These are phyloP conservation scores for Camelina sativa DNA, from an alignment of 345 rosid genomes.

Conservation along the genomic window DNA sequence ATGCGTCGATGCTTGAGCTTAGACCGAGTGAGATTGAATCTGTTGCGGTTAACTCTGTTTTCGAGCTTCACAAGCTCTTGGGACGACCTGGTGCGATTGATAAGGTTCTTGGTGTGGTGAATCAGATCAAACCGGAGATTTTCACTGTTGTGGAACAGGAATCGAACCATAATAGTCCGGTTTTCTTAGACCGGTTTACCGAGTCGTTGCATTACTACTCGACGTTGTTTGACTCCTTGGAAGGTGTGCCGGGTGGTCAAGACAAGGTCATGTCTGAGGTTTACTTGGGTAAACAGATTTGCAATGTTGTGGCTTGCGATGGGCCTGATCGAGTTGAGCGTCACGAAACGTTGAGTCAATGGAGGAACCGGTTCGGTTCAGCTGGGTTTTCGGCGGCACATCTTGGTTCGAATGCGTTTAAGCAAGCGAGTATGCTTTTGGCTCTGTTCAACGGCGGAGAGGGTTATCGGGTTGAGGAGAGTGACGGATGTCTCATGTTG, in stretches of 20 bases:
- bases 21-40: constrained; percentile 61
- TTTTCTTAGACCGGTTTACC: constrained; percentile 76
- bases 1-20: constrained; percentile 67
- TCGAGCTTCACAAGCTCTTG: constrained; percentile 70
- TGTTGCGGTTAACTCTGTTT: constrained; percentile 81
- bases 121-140: constrained; percentile 68
- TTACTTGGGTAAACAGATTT: constrained; percentile 81
- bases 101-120: constrained; percentile 62
- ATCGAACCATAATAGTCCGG: constrained; percentile 72
- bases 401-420: constrained; percentile 81
- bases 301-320: constrained; percentile 80
- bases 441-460: constrained; percentile 76
- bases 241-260: constrained; percentile 51
- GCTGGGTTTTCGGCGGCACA: constrained; percentile 73
- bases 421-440: constrained; percentile 79
- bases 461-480: constrained; percentile 86
- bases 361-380: constrained; percentile 60
- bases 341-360: constrained; percentile 68
- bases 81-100: constrained; percentile 66
- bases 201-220: constrained; percentile 84
- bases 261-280: constrained; percentile 78
- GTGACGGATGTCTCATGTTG: constrained; percentile 68
- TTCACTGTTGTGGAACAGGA: constrained; percentile 82
- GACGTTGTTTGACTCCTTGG: constrained; percentile 79
- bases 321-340: constrained; percentile 77